Evolutionary conservation across 257 asterid species (phyloP).

Genomic region (Solanum appendiculatum): DNA sequence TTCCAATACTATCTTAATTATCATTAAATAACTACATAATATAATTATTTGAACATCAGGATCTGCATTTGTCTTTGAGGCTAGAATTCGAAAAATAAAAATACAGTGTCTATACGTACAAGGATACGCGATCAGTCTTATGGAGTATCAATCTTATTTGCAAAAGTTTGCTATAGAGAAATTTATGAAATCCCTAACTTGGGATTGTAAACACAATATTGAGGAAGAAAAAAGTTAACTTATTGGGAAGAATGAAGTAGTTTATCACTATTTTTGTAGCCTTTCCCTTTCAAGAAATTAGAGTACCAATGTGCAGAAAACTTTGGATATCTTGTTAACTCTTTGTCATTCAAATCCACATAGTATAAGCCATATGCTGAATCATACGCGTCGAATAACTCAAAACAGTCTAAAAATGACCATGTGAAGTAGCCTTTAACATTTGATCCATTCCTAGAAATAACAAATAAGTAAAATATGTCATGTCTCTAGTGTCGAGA

Average conservation of each 20-base stretch:
- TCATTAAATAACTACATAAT: too few species aligned
- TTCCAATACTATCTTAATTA: too few species aligned
- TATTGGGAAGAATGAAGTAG: not conserved
- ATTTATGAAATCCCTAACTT: not conserved
- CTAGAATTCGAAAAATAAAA: not conserved
- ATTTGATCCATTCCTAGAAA: constrained; percentile 46
- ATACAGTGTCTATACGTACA: not conserved
- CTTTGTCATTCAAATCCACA: constrained; percentile 49
- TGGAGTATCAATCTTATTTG: not conserved
- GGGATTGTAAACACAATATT: not conserved
- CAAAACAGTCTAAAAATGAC: constrained; percentile 56
- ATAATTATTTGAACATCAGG: not conserved
- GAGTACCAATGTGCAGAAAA: constrained; percentile 45
- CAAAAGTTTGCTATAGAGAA: not conserved
- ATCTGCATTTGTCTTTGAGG: not conserved
- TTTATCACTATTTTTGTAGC: not conserved
- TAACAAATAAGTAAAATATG: not conserved
- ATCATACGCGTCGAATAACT: constrained; percentile 28
- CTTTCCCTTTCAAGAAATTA: constrained; percentile 31
- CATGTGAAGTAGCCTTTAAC: constrained; percentile 47
- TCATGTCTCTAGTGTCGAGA: not conserved
- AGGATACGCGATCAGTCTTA: not conserved
- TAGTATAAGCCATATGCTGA: constrained; percentile 36
- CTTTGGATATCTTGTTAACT: constrained; percentile 30
- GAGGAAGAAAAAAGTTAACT: not conserved